phyloP scores from a whole-genome alignment of 257 asterid genomes.

The Fraxinus americana region DNA sequence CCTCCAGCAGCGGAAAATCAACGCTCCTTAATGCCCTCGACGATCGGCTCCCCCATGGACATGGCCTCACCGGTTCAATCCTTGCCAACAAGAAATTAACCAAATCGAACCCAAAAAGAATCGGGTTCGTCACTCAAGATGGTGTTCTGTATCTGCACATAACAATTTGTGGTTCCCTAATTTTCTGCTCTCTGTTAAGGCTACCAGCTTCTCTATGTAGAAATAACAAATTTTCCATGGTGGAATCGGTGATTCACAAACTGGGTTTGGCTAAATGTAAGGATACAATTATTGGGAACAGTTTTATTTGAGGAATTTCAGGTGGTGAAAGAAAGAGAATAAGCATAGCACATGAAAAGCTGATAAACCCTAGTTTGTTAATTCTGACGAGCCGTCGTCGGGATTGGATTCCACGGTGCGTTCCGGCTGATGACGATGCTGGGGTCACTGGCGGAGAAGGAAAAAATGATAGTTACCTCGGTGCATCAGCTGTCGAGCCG shows the following conservation, averaged over 20 bases:
- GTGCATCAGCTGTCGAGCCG: conserved; percentile 97
- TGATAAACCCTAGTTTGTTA: conserved; percentile 78
- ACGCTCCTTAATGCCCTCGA: conserved; percentile 78
- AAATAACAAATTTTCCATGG: conserved; percentile 47
- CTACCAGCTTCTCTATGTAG: conserved; percentile 49
- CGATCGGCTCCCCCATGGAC: conserved; percentile 65
- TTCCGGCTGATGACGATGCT: conserved; percentile 59
- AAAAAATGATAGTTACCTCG: conserved; percentile 79
- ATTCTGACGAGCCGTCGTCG: conserved; percentile 88
- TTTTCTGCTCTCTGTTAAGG: conserved; percentile 65
- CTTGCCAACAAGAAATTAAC: conserved; percentile 59
- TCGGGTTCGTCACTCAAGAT: conserved; percentile 92
- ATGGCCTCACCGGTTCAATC: conserved; percentile 59
- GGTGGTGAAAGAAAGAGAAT: conserved; percentile 96
- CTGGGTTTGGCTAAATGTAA: conserved; percentile 67
- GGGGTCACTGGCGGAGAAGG: conserved; percentile 66
- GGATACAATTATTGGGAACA: conserved; percentile 71
- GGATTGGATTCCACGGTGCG: conserved; percentile 95
- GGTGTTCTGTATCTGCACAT: conserved; percentile 74
- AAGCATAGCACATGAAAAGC: conserved; percentile 89
- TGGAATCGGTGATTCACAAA: conserved; percentile 64
- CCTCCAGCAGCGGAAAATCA: conserved; percentile 94
- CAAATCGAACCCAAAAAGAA: conserved; percentile 40
- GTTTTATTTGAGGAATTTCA: conserved; percentile 68
- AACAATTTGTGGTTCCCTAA: conserved; percentile 74